Evolutionary conservation across 345 rosid species (phyloP), one percentile per base, ranked within the genome.

Genomic region (Ceriops zippeliana): DNA sequence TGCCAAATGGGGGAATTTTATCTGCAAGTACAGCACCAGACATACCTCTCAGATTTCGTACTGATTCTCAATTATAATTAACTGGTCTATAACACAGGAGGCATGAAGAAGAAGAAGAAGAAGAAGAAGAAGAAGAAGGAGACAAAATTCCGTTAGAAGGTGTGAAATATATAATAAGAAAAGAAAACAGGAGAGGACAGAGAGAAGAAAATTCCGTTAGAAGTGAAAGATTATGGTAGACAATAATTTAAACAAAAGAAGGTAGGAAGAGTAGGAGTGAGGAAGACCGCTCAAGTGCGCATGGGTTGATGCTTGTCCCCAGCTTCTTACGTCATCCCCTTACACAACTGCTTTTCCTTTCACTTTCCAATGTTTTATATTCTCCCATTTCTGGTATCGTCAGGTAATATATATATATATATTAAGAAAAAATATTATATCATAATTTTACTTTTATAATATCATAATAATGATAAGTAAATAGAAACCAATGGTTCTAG

Each of bases 201-300:
- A 27, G 52, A 8, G 26, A 21, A 21, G 49, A 65, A 75, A 63
- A 53, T 64, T 65, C 69, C 21, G 42, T 30, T 30, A 52, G 57
- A 62, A 80, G 61, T 69, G 74, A 71, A 66, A 66, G 63, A 76
- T 46, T 63, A 16, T 35, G 49, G 60, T 38, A 76, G 32, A 60
- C 72, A 17, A 62, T 73, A 72, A 73, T 80, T 79, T 74, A 70
- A 70, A 59, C 71, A 75, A 52, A 57, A 27, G 38, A 53, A 21
- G 15, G 1, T 9, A 21, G 15, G 13, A 5, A 54, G 64, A 67
- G 67, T 1, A 61, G 73, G 57, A 59, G 70, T 76, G 67, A 77
- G 68, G 78, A 76, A 93, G 93, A 89, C 96, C 93, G 91, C 93
- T 84, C 81, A 69, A 91, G 81, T 87, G 93, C 93, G 96, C 97